phyloP scores from a whole-genome alignment of 805 yeast genomes.

The Saturnispora saitoi region DNA sequence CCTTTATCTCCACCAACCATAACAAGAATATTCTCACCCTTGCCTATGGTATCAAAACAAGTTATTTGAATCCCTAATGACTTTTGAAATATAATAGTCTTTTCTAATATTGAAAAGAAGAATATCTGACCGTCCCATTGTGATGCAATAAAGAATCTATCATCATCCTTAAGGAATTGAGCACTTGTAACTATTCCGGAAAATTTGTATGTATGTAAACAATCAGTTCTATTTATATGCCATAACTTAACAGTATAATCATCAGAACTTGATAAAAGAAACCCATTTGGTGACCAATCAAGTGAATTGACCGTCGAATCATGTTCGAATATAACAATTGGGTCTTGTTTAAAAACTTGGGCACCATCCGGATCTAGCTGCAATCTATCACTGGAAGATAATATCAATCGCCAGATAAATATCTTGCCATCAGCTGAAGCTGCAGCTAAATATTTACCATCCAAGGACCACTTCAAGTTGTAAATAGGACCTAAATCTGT shows the following conservation, averaged over 20 bases:
- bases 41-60: slow-evolving; percentile 61
- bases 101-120: slow-evolving; percentile 81
- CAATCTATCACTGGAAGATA: slow-evolving; percentile 57
- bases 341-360: slow-evolving; percentile 37
- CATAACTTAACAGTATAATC: slow-evolving; percentile 77
- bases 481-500: slow-evolving; percentile 43
- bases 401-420: slow-evolving; percentile 71
- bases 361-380: background rate
- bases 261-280: slow-evolving; percentile 71
- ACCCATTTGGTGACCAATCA: slow-evolving; percentile 85
- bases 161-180: slow-evolving; percentile 77
- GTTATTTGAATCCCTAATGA: slow-evolving; percentile 60
- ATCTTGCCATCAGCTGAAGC: slow-evolving; percentile 72
- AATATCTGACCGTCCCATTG: slow-evolving; percentile 68
- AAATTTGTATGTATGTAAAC: slow-evolving; percentile 59
- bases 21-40: slow-evolving; percentile 27
- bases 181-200: slow-evolving; percentile 79
- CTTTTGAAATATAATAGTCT: slow-evolving; percentile 48
- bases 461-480: slow-evolving; percentile 62
- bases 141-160: slow-evolving; percentile 76
- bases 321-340: slow-evolving; percentile 54
- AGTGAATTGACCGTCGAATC: slow-evolving; percentile 59
- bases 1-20: slow-evolving; percentile 79
- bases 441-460: slow-evolving; percentile 77
- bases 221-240: slow-evolving; percentile 64